Percentiles rank a stretch among this genome's conserved stretches.
These are phyloP conservation scores for Leccinum olivaceopallidum DNA, from an alignment of 768 basidiomycete genomes.

Conservation along the genomic window DNA sequence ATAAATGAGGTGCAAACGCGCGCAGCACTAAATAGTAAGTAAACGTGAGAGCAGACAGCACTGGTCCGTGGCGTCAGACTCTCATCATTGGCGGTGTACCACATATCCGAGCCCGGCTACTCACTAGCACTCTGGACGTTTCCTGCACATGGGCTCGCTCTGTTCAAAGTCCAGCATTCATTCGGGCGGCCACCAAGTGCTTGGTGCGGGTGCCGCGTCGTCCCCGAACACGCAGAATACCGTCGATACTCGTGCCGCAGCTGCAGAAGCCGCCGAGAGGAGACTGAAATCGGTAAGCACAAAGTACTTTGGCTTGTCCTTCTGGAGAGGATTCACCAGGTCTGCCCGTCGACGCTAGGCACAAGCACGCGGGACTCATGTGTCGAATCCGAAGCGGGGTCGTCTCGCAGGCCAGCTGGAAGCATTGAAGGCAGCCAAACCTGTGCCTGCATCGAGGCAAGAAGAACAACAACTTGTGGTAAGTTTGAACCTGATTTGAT, in stretches of 20 bases:
- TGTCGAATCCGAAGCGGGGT: constrained; percentile 47
- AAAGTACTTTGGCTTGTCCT: constrained; percentile 1
- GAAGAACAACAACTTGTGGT: constrained; percentile 45
- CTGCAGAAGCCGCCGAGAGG: constrained; percentile 63
- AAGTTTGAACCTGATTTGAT: constrained; percentile 29
- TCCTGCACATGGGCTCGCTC: constrained; percentile 52
- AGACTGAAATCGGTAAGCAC: constrained; percentile 54
- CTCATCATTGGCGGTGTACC: background rate
- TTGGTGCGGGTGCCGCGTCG: constrained; percentile 39
- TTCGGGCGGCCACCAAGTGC: constrained; percentile 49
- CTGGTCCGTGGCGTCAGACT: background rate
- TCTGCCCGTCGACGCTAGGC: constrained; percentile 29
- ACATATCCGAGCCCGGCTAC: constrained; percentile 1
- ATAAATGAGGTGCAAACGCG: constrained; percentile 21
- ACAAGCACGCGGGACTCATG: constrained; percentile 43
- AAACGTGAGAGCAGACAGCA: constrained; percentile 18
- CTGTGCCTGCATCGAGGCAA: constrained; percentile 39
- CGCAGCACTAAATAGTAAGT: constrained; percentile 1
- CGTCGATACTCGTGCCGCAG: constrained; percentile 52
- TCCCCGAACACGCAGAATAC: constrained; percentile 23
- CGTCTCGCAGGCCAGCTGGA: constrained; percentile 44
- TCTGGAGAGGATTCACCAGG: constrained; percentile 27
- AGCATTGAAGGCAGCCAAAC: constrained; percentile 38
- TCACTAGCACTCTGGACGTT: background rate
- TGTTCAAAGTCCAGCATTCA: constrained; percentile 52